Base-by-base conservation (phyloP, 306 rosid genomes). In the Astragalus membranaceus region DNA sequence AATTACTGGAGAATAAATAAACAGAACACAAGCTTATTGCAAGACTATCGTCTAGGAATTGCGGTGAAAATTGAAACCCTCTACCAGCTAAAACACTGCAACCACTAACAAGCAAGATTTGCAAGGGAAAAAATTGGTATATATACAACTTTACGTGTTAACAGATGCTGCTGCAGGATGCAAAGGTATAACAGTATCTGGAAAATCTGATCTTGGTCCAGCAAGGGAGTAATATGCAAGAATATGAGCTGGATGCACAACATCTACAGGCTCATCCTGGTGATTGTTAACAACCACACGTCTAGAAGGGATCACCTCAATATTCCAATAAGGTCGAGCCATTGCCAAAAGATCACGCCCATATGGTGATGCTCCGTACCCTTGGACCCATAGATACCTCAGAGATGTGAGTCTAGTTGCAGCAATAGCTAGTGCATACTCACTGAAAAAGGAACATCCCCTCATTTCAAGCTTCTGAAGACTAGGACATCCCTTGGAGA, bases 191-290 rank as follows among this genome's bases (percentile, higher is more conserved):
- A 94, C 99, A 37, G 82, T 81, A 29, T 79, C 77, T 7, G 99
- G 96, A 79, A 75, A 91, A 82, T 94, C 99, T 58, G 82, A 75
- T 83, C 99, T 87, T 29, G 53, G 99, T 60, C 99, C 99, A 37
- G 96, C 99, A 60, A 94, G 96, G 42, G 99, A 94, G 92, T 94
- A 94, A 74, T 91, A 94, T 5, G 96, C 99, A 64, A 94, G 97
- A 66, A 94, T 86, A 29, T 94, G 99, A 33, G 97, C 96, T 1
- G 96, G 96, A 67, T 88, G 93, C 36, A 88, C 97, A 8, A 54
- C 77, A 33, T 33, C 5, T 10, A 52, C 30, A 8, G 11, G 15
- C 59, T 74, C 86, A 48, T 56, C 87, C 0, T 7, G 42, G 8
- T 9, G 76, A 73, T 81, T 50, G 10, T 1, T 0, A 14, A 65